A percentile compares a stretch with the other conserved stretches of the same genome.
Evolutionary conservation across 805 yeast genomes (phyloP).

Genomic region (Kazachstania kunashirensis): DNA sequence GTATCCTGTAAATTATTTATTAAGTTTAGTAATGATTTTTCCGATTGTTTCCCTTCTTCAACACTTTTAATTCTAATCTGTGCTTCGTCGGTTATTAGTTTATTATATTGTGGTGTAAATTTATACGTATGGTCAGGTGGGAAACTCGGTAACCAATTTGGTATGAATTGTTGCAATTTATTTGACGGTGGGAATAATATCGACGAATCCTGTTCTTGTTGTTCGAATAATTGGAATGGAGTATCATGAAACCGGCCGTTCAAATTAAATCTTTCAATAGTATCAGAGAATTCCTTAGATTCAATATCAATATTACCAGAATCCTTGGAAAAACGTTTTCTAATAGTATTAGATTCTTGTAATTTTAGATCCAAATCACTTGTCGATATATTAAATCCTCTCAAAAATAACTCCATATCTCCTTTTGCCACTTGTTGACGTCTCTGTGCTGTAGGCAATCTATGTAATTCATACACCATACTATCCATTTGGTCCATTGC

Average conservation of each 20-base stretch:
- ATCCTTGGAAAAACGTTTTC: slow-evolving; percentile 10
- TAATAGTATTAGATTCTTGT: slow-evolving; percentile 17
- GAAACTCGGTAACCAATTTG: slow-evolving; percentile 71
- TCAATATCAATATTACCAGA: slow-evolving; percentile 6
- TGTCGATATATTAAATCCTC: slow-evolving; percentile 35
- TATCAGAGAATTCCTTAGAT: background rate
- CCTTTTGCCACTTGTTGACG: slow-evolving; percentile 43
- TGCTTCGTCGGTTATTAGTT: slow-evolving; percentile 58
- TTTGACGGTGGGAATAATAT: slow-evolving; percentile 38
- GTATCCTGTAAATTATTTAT: slow-evolving; percentile 7
- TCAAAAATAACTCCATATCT: slow-evolving; percentile 41
- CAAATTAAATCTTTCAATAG: background rate
- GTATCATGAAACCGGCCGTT: background rate
- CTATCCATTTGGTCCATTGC: slow-evolving; percentile 31
- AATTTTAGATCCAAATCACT: slow-evolving; percentile 34
- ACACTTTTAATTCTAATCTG: slow-evolving; percentile 62
- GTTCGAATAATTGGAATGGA: slow-evolving; percentile 10
- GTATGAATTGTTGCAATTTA: slow-evolving; percentile 40
- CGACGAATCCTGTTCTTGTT: slow-evolving; percentile 9
- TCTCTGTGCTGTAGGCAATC: slow-evolving; percentile 50
- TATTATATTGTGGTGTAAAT: slow-evolving; percentile 59
- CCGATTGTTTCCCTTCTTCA: slow-evolving; percentile 73
- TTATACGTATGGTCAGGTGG: slow-evolving; percentile 93
- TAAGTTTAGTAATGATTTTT: slow-evolving; percentile 47
- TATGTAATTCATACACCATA: slow-evolving; percentile 36